These are phyloP conservation scores for Lactarius tabidus DNA, from an alignment of 768 basidiomycete species.

Conservation along the genomic window DNA sequence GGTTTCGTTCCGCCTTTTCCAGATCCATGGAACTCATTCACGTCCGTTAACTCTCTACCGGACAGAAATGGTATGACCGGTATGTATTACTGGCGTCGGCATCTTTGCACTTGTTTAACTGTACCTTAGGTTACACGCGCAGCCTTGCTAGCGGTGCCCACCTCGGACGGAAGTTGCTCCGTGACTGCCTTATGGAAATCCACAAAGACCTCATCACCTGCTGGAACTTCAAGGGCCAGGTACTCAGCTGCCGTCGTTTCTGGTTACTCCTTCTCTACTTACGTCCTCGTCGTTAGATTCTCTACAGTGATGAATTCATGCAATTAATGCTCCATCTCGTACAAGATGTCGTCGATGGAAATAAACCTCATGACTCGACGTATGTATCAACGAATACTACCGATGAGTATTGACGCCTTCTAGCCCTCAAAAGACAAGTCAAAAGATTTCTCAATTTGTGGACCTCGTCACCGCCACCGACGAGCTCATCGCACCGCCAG, in stretches of 20 bases:
- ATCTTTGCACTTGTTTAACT: not conserved
- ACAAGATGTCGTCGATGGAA: not conserved
- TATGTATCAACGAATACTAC: not conserved
- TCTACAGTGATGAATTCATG: not conserved
- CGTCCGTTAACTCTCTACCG: not conserved
- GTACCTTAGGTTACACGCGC: not conserved
- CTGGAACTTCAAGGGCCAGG: too few species aligned
- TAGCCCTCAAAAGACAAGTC: too few species aligned
- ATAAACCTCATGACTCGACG: not conserved
- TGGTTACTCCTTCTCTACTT: too few species aligned
- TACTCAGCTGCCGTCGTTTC: too few species aligned
- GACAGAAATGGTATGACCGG: not conserved
- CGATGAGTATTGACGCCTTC: not conserved
- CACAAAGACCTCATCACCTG: too few species aligned
- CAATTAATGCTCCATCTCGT: not conserved
- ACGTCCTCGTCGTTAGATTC: too few species aligned
- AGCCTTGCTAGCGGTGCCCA: too few species aligned
- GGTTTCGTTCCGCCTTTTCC: not conserved
- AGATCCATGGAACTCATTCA: not conserved
- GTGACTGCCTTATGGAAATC: not conserved
- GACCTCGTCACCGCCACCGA: too few species aligned
- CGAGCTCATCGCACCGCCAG: too few species aligned
- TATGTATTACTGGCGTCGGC: not conserved
- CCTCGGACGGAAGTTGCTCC: not conserved
- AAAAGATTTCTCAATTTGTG: too few species aligned